These are phyloP conservation scores for Beauveria brongniartii DNA, from an alignment of 2,329 filamentous ascomycete genomes.

Conservation along the genomic window DNA sequence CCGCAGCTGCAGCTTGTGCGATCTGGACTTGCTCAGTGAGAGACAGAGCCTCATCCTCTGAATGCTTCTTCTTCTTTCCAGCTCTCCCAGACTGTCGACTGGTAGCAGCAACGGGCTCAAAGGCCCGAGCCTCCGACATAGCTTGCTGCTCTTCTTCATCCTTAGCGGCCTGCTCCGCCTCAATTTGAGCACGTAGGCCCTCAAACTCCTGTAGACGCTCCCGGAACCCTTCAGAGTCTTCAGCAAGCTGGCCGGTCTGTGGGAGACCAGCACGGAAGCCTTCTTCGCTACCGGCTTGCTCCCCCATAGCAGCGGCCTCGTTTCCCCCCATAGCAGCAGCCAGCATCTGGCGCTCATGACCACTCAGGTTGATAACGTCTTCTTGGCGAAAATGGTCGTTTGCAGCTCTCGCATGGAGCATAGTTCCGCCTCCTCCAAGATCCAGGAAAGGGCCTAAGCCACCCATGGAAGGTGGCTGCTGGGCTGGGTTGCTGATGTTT, in stretches of 20 bases:
- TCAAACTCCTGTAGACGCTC: conserved; percentile 81
- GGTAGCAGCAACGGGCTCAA: not conserved
- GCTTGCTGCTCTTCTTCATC: conserved; percentile 21
- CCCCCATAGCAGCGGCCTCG: conserved; percentile 25
- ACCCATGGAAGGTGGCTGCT: conserved; percentile 42
- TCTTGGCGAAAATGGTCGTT: conserved; percentile 59
- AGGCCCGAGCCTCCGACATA: conserved; percentile 12
- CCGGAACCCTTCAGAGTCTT: conserved; percentile 51
- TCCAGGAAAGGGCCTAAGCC: conserved; percentile 67
- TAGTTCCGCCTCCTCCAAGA: conserved; percentile 37
- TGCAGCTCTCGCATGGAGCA: conserved; percentile 20
- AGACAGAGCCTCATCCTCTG: conserved; percentile 43
- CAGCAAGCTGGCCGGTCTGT: conserved; percentile 39
- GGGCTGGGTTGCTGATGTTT: conserved; percentile 80
- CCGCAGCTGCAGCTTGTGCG: conserved; percentile 46
- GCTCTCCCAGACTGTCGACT: conserved; percentile 9
- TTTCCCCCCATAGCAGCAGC: conserved; percentile 29
- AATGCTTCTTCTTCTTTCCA: conserved; percentile 23
- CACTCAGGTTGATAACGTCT: conserved; percentile 59
- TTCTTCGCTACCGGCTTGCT: conserved; percentile 30
- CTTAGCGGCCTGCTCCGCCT: conserved; percentile 39
- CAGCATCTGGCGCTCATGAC: conserved; percentile 45
- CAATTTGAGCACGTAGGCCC: conserved; percentile 64
- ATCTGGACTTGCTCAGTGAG: conserved; percentile 81
- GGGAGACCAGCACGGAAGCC: conserved; percentile 40